Evolutionary conservation across 2,329 filamentous ascomycete genomes (phyloP), one percentile per base, ranked within the genome.

Genomic region (Periconia macrospinosa): DNA sequence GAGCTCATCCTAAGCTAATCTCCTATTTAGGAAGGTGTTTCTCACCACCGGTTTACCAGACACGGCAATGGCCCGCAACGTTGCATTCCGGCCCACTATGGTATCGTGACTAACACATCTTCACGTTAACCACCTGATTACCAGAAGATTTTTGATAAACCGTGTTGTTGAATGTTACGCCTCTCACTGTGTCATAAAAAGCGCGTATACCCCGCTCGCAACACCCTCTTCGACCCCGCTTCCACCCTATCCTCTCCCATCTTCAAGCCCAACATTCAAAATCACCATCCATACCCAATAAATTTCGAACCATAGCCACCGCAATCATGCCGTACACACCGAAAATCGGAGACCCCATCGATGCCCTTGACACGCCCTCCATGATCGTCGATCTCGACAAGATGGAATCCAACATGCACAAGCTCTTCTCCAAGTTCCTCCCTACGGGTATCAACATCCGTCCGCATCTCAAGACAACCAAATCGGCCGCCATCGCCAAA

Each of bases 401-500:
- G 3, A 81, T 82, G 78, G 79, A 83, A 53, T 57, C 68, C 57
- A 83, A 83, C 64, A 78, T 83, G 57, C 56, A 69, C 11, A 79
- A 77, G 33, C 72, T 83, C 11, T 76, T 82, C 65, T 60, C 63
- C 13, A 70, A 67, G 8, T 76, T 83, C 0, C 69, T 79, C 0
- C 78, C 80, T 7, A 78, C 77, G 0, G 78, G 78, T 0, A 59
- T 77, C 19, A 65, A 69, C 50, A 78, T 82, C 55, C 76, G 80
- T 2, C 80, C 80, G 0, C 80, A 83, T 50, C 73, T 80, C n/a
- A 83, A 83, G 59, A 83, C 80, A 5, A 81, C 78, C 47, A 83
- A 83, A 61, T 79, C 76, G 41, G 75, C 74, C 19, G 64, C 73
- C 17, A 68, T 83, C 0, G 80, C 80, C 3, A 57, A 63, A 13